Percentiles rank a stretch among this genome's conserved stretches.
These are phyloP conservation scores for Fusarium nygamai DNA, from an alignment of 2,329 filamentous ascomycete genomes.

Conservation along the genomic window DNA sequence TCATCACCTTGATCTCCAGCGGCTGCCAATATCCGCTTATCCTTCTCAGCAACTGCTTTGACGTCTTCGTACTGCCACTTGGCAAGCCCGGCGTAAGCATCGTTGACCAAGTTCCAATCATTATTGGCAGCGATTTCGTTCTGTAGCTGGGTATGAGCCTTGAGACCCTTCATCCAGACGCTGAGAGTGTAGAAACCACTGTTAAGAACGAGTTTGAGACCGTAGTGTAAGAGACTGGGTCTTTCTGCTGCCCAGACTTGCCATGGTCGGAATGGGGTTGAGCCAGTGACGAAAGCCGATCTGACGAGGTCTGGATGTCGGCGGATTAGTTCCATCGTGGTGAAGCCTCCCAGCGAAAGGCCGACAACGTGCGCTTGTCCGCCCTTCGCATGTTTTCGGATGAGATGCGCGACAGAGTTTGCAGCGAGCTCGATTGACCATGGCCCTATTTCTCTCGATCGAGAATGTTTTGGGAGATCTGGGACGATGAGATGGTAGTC, in stretches of 20 bases:
- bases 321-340: constrained; percentile 3
- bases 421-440: constrained; percentile 45
- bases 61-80: constrained; percentile 41
- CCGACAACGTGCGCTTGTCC: constrained; percentile 53
- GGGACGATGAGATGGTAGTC: constrained; percentile 53
- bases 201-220: constrained; percentile 39
- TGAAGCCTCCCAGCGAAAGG: constrained; percentile 51
- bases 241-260: constrained; percentile 40
- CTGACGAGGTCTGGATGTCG: constrained; percentile 24
- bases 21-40: constrained; percentile 39
- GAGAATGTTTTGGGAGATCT: constrained; percentile 52
- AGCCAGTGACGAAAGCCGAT: constrained; percentile 43
- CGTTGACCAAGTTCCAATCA: constrained; percentile 39
- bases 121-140: constrained; percentile 48
- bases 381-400: constrained; percentile 47
- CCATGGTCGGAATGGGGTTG: constrained; percentile 46
- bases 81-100: constrained; percentile 38
- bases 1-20: constrained; percentile 50
- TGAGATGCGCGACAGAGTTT: constrained; percentile 48
- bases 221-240: constrained; percentile 42
- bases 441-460: constrained; percentile 45
- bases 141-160: constrained; percentile 44
- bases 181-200: constrained; percentile 41
- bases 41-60: constrained; percentile 23
- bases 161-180: constrained; percentile 42